Evolutionary conservation across 1,284 basidiomycete genomes (phyloP).

Genomic region (Tilletia setariae): DNA sequence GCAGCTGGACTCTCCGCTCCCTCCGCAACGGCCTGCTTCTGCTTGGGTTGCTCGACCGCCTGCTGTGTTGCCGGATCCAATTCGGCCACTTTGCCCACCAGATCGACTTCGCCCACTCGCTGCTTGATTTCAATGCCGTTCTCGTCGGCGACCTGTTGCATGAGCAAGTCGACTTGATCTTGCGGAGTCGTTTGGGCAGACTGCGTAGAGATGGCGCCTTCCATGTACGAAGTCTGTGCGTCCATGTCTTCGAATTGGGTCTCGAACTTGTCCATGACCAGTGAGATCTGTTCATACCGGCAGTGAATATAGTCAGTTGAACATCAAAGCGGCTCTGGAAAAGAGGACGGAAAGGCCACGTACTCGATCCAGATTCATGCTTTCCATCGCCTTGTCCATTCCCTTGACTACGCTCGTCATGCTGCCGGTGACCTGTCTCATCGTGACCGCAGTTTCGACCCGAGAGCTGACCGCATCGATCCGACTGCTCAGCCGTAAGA

Average conservation of each 20-base stretch:
- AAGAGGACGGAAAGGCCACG: slow-evolving; percentile 49
- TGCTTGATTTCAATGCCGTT: slow-evolving; percentile 94
- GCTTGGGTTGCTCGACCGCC: slow-evolving; percentile 28
- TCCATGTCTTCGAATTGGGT: slow-evolving; percentile 93
- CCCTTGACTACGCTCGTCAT: slow-evolving; percentile 95
- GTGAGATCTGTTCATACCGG: slow-evolving; percentile 70
- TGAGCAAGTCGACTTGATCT: slow-evolving; percentile 88
- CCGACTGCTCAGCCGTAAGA: slow-evolving; percentile 56
- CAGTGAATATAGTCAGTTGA: neutral
- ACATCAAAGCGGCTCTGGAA: neutral
- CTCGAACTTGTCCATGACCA: slow-evolving; percentile 99
- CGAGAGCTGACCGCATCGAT: slow-evolving; percentile 95
- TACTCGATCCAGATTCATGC: slow-evolving; percentile 95
- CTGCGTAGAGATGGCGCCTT: slow-evolving; percentile 88
- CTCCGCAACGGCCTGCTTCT: slow-evolving; percentile 55
- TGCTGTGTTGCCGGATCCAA: slow-evolving; percentile 31
- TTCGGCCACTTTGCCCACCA: slow-evolving; percentile 60
- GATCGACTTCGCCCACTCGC: slow-evolving; percentile 69
- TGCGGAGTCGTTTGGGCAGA: slow-evolving; percentile 91
- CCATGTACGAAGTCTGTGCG: slow-evolving; percentile 97
- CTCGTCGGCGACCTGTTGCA: slow-evolving; percentile 94
- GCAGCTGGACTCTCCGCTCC: neutral
- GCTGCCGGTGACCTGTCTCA: slow-evolving; percentile 78
- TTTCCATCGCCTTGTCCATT: slow-evolving; percentile 99
- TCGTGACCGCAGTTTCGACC: slow-evolving; percentile 98